Percentiles rank a stretch among this genome's conserved stretches.
Conservation (phyloP, 352 stramenopile genomes). For the Phytopythium vexans region DNA sequence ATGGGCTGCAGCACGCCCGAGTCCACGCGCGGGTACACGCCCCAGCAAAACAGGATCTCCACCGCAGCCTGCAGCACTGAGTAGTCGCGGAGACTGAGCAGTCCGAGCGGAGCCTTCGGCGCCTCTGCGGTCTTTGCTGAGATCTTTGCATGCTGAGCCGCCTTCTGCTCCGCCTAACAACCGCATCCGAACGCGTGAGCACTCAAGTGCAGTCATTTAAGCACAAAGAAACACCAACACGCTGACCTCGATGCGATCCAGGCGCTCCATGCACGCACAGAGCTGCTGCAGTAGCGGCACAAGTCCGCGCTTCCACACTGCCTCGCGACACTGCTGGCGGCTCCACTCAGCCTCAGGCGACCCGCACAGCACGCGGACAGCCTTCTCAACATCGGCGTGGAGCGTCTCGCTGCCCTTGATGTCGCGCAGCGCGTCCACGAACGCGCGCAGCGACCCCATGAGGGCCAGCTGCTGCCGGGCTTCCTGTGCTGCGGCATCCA, state of each 20-base stretch:
- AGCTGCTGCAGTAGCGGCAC: constrained; percentile 44
- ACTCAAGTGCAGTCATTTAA: too few relatives aligned
- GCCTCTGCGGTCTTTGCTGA: constrained; percentile 10
- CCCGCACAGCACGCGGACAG: constrained; percentile 31
- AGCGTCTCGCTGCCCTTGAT: constrained; percentile 31
- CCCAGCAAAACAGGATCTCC: constrained; percentile 77
- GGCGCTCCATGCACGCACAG: constrained; percentile 35
- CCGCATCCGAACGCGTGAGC: too few relatives aligned
- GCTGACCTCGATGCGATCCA: constrained; percentile 38
- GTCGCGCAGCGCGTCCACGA: constrained; percentile 67
- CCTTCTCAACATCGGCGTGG: constrained; percentile 14
- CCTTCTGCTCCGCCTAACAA: constrained; percentile 6
- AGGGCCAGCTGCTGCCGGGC: constrained; percentile 46
- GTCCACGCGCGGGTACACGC: constrained; percentile 47
- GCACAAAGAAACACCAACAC: neutral
- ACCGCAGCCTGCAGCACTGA: constrained; percentile 75
- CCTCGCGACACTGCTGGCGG: constrained; percentile 16
- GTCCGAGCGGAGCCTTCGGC: constrained; percentile 47
- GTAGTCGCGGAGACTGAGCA: constrained; percentile 85
- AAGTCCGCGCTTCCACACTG: constrained; percentile 28
- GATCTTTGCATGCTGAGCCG: constrained; percentile 5
- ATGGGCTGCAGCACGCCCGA: constrained; percentile 50
- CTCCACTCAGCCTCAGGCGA: constrained; percentile 4
- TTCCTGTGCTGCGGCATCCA: constrained; percentile 9
- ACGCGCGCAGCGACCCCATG: constrained; percentile 50